Conservation (phyloP, 2,329 filamentous ascomycete species). For the Exophiala spinifera region DNA sequence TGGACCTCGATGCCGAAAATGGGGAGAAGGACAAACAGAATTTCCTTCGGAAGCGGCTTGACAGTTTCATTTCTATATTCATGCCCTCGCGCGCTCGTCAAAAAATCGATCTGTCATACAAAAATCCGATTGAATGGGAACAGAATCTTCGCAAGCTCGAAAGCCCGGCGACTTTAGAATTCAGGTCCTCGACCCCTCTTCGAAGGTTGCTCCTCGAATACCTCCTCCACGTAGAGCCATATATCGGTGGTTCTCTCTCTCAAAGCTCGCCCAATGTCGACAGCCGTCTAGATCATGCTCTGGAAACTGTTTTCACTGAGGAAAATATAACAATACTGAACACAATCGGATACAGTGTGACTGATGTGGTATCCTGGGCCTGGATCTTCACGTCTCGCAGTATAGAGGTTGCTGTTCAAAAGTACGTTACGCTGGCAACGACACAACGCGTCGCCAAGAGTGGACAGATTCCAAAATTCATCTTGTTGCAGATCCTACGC, state of each 20-base stretch:
- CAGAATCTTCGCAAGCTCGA: neutral
- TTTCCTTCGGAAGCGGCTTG: conserved; percentile 1
- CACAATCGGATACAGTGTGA: conserved; percentile 34
- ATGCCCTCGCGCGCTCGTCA: conserved; percentile 12
- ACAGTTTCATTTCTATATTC: conserved; percentile 12
- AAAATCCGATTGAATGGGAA: conserved; percentile 13
- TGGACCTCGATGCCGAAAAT: neutral
- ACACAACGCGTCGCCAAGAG: conserved; percentile 17
- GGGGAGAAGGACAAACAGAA: neutral
- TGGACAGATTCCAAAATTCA: conserved; percentile 43
- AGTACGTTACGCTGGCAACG: conserved; percentile 36
- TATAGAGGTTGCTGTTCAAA: conserved; percentile 36
- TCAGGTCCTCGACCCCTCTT: conserved; percentile 22
- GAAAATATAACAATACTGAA: conserved; percentile 33
- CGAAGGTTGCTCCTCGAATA: conserved; percentile 41
- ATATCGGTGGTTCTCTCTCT: conserved; percentile 18
- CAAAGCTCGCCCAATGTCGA: neutral
- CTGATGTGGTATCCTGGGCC: conserved; percentile 46
- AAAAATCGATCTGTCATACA: conserved; percentile 19
- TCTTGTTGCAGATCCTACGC: conserved; percentile 49
- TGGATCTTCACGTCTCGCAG: conserved; percentile 44
- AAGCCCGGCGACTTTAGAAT: conserved; percentile 23
- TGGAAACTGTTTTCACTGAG: conserved; percentile 36
- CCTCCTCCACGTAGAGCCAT: conserved; percentile 36
- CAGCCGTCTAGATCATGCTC: conserved; percentile 28